Conservation (phyloP, 441 rosid genomes). For the Eutrema salsugineum region DNA sequence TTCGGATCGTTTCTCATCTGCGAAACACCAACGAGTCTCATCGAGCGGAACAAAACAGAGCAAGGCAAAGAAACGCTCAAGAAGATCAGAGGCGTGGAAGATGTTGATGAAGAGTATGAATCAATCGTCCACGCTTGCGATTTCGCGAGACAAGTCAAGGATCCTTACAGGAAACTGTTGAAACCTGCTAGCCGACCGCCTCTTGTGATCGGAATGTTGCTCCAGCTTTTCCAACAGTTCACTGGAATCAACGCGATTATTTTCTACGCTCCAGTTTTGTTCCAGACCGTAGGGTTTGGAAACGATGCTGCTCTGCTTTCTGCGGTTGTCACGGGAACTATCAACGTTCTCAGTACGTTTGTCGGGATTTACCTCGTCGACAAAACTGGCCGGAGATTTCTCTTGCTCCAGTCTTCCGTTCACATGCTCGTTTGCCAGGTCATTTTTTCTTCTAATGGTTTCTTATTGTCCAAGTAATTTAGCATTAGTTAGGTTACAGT, state of each 20-base stretch:
- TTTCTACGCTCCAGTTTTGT: slow-evolving; percentile 69
- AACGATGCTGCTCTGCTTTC: slow-evolving; percentile 52
- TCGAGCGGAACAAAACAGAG: slow-evolving; percentile 41
- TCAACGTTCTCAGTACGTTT: slow-evolving; percentile 52
- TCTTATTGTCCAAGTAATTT: neutral
- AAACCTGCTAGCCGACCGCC: slow-evolving; percentile 44
- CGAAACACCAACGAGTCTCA: slow-evolving; percentile 67
- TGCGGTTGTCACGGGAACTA: slow-evolving; percentile 47
- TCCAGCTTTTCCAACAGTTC: slow-evolving; percentile 53
- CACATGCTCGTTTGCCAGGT: slow-evolving; percentile 53
- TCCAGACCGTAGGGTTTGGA: slow-evolving; percentile 65
- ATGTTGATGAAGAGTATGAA: slow-evolving; percentile 48
- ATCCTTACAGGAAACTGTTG: slow-evolving; percentile 45
- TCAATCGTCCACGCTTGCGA: slow-evolving; percentile 44
- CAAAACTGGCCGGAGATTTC: slow-evolving; percentile 45
- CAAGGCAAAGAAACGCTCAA: slow-evolving; percentile 42
- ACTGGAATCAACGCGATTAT: slow-evolving; percentile 71
- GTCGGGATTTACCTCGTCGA: slow-evolving; percentile 55
- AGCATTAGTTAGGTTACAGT: neutral
- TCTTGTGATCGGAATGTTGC: slow-evolving; percentile 42
- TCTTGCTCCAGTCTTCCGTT: slow-evolving; percentile 51
- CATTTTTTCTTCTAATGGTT: neutral
- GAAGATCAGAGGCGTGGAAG: slow-evolving; percentile 53
- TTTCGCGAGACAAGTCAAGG: slow-evolving; percentile 37
- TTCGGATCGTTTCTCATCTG: slow-evolving; percentile 48